Evolutionary conservation across 2,329 filamentous ascomycete genomes (phyloP).

Genomic region (Colletotrichum sansevieriae): DNA sequence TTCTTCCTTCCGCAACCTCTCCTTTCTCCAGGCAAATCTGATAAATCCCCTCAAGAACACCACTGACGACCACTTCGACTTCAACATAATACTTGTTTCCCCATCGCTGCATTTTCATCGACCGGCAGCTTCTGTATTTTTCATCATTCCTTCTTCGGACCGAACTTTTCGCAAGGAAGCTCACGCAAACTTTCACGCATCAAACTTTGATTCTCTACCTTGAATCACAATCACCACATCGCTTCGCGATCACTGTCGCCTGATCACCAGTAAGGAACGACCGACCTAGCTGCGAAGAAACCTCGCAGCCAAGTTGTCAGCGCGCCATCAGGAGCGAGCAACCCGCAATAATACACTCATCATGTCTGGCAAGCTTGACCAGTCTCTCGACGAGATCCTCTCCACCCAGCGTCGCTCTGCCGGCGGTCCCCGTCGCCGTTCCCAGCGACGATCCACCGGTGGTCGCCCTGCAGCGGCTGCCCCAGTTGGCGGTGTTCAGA

Average conservation of each 20-base stretch:
- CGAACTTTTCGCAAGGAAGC: slow-evolving; percentile 22
- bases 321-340: slow-evolving; percentile 1
- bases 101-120: slow-evolving; percentile 13
- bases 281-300: slow-evolving; percentile 27
- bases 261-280: slow-evolving; percentile 9
- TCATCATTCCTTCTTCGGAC: slow-evolving; percentile 1
- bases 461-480: slow-evolving; percentile 70
- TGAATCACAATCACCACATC: slow-evolving; percentile 8
- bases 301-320: slow-evolving; percentile 12
- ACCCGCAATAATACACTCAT: slow-evolving; percentile 51
- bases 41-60: slow-evolving; percentile 10
- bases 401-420: slow-evolving; percentile 76
- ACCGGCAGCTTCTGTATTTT: slow-evolving; percentile 30
- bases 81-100: slow-evolving; percentile 6
- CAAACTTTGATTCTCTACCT: slow-evolving; percentile 24
- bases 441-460: slow-evolving; percentile 61
- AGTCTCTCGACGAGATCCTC: slow-evolving; percentile 98
- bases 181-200: slow-evolving; percentile 32
- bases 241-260: slow-evolving; percentile 24
- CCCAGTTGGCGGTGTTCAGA: slow-evolving; percentile 88
- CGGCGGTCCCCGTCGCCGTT: slow-evolving; percentile 61
- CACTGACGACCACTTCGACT: slow-evolving; percentile 15
- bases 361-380: slow-evolving; percentile 96
- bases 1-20: slow-evolving; percentile 28
- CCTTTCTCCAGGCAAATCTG: slow-evolving; percentile 26